These are phyloP conservation scores for Chlorociboria aeruginascens DNA, from an alignment of 495 filamentous ascomycete genomes.

Conservation along the genomic window DNA sequence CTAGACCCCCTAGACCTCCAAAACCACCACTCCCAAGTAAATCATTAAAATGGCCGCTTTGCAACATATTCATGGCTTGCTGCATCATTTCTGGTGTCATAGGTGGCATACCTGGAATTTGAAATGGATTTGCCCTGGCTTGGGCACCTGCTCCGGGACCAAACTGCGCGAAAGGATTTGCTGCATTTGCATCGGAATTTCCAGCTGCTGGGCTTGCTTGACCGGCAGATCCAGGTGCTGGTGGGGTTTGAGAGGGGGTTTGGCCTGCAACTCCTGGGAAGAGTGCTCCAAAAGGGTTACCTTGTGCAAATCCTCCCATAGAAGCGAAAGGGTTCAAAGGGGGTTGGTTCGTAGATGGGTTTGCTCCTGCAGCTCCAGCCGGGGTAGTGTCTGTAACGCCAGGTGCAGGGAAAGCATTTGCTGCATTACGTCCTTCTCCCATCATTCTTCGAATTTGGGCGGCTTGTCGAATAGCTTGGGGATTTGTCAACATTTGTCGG, in stretches of 20 bases:
- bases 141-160: slow-evolving; percentile 30
- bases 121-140: slow-evolving; percentile 26
- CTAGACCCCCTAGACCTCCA: not conserved
- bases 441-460: slow-evolving; percentile 66
- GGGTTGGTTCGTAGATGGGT: slow-evolving; percentile 27
- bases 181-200: slow-evolving; percentile 18
- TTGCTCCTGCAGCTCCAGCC: slow-evolving; percentile 16
- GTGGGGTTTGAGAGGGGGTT: slow-evolving; percentile 21
- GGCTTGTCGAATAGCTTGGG: slow-evolving; percentile 66
- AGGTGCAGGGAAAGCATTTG: slow-evolving; percentile 68
- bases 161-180: slow-evolving; percentile 43
- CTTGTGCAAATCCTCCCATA: no score
- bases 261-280: slow-evolving; percentile 19
- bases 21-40: slow-evolving; percentile 28
- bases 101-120: slow-evolving; percentile 19
- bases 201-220: slow-evolving; percentile 21
- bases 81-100: slow-evolving; percentile 20
- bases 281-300: slow-evolving; percentile 24
- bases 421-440: slow-evolving; percentile 38
- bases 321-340: slow-evolving; percentile 6
- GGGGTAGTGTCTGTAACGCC: slow-evolving; percentile 31
- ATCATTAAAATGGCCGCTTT: slow-evolving; percentile 14
- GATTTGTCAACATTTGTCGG: slow-evolving; percentile 92
- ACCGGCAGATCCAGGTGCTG: slow-evolving; percentile 21
- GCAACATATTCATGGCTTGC: slow-evolving; percentile 36